These are phyloP conservation scores for Zalerion maritima DNA, from an alignment of 495 filamentous ascomycete species.

Conservation along the genomic window DNA sequence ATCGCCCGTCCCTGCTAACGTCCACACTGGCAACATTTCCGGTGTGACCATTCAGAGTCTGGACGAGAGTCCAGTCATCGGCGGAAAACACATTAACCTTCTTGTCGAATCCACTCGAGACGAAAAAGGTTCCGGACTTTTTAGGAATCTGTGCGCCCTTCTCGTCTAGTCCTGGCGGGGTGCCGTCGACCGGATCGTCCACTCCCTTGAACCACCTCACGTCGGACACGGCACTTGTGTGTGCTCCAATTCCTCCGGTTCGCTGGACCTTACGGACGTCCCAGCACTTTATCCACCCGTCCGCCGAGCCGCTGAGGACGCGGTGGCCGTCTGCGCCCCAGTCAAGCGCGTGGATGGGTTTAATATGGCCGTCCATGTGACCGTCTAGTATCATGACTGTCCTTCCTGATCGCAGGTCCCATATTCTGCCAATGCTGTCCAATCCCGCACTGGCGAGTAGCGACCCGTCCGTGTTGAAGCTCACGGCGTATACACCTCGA, in stretches of 20 bases:
- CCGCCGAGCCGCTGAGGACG: slow-evolving; percentile 75
- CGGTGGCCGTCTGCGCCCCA: slow-evolving; percentile 87
- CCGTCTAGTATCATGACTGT: slow-evolving; percentile 90
- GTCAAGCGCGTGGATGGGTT: slow-evolving; percentile 81
- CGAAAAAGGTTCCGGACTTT: slow-evolving; percentile 75
- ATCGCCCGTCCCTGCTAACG: slow-evolving; percentile 67
- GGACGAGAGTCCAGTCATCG: slow-evolving; percentile 87
- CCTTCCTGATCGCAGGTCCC: slow-evolving; percentile 88
- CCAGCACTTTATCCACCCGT: slow-evolving; percentile 97
- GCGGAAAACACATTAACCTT: slow-evolving; percentile 91
- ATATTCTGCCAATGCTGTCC: slow-evolving; percentile 88
- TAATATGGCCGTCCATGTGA: slow-evolving; percentile 73
- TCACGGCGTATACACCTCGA: slow-evolving; percentile 74
- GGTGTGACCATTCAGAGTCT: slow-evolving; percentile 76
- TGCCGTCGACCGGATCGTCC: slow-evolving; percentile 46
- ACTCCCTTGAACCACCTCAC: slow-evolving; percentile 83
- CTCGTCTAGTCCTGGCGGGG: slow-evolving; percentile 42
- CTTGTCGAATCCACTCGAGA: slow-evolving; percentile 84
- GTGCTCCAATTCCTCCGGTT: slow-evolving; percentile 73
- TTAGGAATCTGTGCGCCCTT: slow-evolving; percentile 46
- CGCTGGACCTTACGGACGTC: slow-evolving; percentile 79
- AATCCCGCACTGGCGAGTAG: slow-evolving; percentile 79
- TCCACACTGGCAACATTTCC: slow-evolving; percentile 85
- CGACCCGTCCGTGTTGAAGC: slow-evolving; percentile 82
- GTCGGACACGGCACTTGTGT: slow-evolving; percentile 83